phyloP scores from a whole-genome alignment of 31 red algal species.

The Odonthalia washingtoniensis region DNA sequence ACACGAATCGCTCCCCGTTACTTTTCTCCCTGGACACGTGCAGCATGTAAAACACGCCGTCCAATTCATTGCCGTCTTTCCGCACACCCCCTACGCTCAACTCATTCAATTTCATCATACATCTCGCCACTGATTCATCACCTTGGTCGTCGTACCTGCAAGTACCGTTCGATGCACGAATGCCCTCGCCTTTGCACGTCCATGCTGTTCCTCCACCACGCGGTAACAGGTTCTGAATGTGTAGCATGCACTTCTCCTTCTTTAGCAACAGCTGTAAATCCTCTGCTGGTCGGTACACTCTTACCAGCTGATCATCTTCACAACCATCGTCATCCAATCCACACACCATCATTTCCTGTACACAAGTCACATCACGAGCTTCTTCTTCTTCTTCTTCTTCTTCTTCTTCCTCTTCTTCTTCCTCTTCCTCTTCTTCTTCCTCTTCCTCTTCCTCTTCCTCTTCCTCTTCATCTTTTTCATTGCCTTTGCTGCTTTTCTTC shows the following conservation, averaged over 20 bases:
- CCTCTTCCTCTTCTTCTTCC: conserved; percentile 29
- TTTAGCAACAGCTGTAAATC: conserved; percentile 9
- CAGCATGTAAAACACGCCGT: conserved; percentile 58
- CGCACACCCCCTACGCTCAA: no score
- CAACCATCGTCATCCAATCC: conserved; percentile 44
- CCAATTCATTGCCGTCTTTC: conserved; percentile 46
- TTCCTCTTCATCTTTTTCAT: no score
- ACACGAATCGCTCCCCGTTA: conserved; percentile 44
- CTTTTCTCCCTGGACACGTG: conserved; percentile 22
- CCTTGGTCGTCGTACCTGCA: no score
- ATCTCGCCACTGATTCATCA: no score
- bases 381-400: conserved; percentile 4
- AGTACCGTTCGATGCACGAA: no score
- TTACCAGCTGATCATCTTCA: conserved; percentile 41
- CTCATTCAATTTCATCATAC: no score
- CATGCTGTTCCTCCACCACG: conserved; percentile 29
- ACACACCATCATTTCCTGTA: conserved; percentile 56
- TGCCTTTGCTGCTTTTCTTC: background rate
- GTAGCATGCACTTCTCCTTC: conserved; percentile 28
- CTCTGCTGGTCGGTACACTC: conserved; percentile 61
- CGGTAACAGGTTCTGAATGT: conserved; percentile 47
- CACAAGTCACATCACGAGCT: conserved; percentile 34
- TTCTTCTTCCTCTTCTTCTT: conserved; percentile 1
- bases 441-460: conserved; percentile 56
- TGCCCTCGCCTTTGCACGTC: conserved; percentile 39